Evolutionary conservation across 768 basidiomycete genomes (phyloP).

Genomic region (Brasilioporus rufonigricans): DNA sequence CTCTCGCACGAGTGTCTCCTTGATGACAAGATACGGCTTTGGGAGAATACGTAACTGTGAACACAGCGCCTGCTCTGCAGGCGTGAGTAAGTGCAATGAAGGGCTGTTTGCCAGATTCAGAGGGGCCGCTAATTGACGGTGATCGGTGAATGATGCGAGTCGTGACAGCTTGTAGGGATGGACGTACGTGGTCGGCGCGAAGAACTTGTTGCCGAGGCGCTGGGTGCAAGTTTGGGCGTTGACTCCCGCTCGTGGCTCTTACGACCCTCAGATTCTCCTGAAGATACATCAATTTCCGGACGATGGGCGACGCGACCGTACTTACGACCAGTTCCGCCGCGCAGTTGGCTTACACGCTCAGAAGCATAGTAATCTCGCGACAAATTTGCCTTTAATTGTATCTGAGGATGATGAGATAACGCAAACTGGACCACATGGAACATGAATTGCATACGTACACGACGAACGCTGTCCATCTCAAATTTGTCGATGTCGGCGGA

Average conservation of each 20-base stretch:
- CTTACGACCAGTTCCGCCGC: slow-evolving; percentile 48
- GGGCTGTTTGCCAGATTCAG: slow-evolving; percentile 91
- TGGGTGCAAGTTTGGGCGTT: slow-evolving; percentile 48
- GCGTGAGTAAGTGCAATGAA: slow-evolving; percentile 84
- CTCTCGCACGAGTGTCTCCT: slow-evolving; percentile 92
- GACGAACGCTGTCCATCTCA: slow-evolving; percentile 66
- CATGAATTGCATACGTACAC: slow-evolving; percentile 46
- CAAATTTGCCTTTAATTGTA: slow-evolving; percentile 57
- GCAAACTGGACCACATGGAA: neutral
- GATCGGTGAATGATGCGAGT: slow-evolving; percentile 2
- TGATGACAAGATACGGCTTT: slow-evolving; percentile 93
- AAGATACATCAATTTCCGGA: neutral
- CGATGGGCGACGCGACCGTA: slow-evolving; percentile 35
- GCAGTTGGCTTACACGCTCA: slow-evolving; percentile 50
- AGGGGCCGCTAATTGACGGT: slow-evolving; percentile 44
- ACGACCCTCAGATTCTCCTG: slow-evolving; percentile 48
- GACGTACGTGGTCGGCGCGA: slow-evolving; percentile 44
- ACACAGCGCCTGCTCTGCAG: slow-evolving; percentile 85
- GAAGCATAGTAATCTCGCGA: slow-evolving; percentile 55
- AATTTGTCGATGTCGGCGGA: slow-evolving; percentile 91
- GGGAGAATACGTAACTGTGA: slow-evolving; percentile 88
- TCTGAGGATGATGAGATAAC: slow-evolving; percentile 34
- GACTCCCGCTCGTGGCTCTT: slow-evolving; percentile 60
- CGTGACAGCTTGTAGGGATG: neutral
- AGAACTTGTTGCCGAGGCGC: slow-evolving; percentile 35